Base-by-base conservation (phyloP, 2,329 filamentous ascomycete species). In the Periconia digitata region DNA sequence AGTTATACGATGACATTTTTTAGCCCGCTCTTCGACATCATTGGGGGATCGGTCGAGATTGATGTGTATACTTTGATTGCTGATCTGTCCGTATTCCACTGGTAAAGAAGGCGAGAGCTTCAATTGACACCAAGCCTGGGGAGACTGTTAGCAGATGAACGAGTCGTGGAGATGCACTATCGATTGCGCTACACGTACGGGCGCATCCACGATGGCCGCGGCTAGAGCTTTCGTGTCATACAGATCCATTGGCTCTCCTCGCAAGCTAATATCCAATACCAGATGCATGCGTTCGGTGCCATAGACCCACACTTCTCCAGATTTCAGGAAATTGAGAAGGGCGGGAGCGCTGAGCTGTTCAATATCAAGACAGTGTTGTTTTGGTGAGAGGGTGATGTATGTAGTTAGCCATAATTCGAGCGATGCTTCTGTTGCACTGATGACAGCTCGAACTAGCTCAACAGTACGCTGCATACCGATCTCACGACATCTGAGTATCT, bases 351-450 rank as follows among this genome's bases (percentile, higher is more conserved):
- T 49, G 21, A 60, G 46, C 27, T 62, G 53, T 22, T 62, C 46
- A 16, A 66, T 16, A 40, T 68, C 54, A 66, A 51, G 54, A 39
- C 45, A 47, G 21, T 57, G 34, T 48, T 63, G 59, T 41, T 56
- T 50, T 46, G 60, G 53, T 64, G 61, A 66, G 54, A 69, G 43
- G 22, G 66, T 69, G 57, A 70, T 67, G 52, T 64, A 64, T 37
- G 67, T 66, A 22, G 50, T 64, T 47, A 70, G 60, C 65, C 64
- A 69, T n/a, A 72, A 64, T 56, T 71, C 64, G 23, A 67, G 49
- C 27, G 62, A 43, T 8, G 54, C 49, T 23, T 44, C 47, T 15
- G 62, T 47, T 21, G 58, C 57, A 32, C 51, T 54, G 16, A 72
- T 51, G 36, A 71, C 67, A 23, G 67, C 66, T 40, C 64, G 61